Evolutionary conservation across 2,329 filamentous ascomycete genomes (phyloP), one percentile per base, ranked within the genome.

Genomic region (Epichloe gansuensis): DNA sequence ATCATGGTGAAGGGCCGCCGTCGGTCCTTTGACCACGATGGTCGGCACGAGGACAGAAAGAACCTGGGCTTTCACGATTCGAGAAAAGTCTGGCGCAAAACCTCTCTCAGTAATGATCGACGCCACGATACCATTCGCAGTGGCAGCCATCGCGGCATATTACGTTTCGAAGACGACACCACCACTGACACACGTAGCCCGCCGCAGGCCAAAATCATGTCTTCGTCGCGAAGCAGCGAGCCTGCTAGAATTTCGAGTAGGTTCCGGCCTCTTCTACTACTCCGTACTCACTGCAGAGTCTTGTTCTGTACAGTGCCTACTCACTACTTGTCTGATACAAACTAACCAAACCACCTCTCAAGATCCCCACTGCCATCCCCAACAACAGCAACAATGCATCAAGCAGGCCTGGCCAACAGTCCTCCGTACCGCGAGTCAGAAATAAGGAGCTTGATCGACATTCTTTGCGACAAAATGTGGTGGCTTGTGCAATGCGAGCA

Each of bases 381-480:
- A 41, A 28, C 34, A 23, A 38, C 44, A 5, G 28, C 49, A 37
- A 48, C 23, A n/a, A 46, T 48, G n/a, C 31, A 46, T 39, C 54
- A 54, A 39, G 1, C 46, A 41, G 45, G 46, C 44, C 3, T 48
- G 39, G 42, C 23, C 46, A 45, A 28, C 49, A n/a, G 21, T 9
- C 21, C 39, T 31, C 31, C 31, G 15, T 23, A 35, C 21, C 21
- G n/a, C 8, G 51, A 52, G 11, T 11, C 28, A 15, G 50, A 57
- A 3, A 50, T 56, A 41, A 60, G 49, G 42, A 28, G 12, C 2
- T 12, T 64, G 2, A 52, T 57, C 15, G 58, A 62, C 12, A 37
- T 59, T 2, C n/a, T 65, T 6, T 58, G 56, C 23, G 58, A 66
- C 7, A 58, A 58, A 45, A 53, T 59, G 4, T 49, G 50, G 45